Base-by-base conservation (phyloP, 1,284 basidiomycete genomes). In the Irpex sp. region DNA sequence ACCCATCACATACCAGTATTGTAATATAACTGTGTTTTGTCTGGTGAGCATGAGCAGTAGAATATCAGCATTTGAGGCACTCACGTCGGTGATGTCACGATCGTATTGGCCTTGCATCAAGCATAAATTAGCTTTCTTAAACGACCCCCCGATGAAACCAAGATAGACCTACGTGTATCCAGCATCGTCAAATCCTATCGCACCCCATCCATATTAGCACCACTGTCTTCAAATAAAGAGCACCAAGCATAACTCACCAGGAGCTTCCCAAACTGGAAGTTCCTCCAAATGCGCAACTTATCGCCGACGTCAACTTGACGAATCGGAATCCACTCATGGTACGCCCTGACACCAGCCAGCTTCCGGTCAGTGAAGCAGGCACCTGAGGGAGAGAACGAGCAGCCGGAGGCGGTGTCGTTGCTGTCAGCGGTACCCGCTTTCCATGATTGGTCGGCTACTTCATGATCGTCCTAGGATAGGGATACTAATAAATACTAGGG, bases 271-370 rank as follows among this genome's bases (percentile, higher is more conserved):
- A 88, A 81, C 70, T 85, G 81, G 77, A 88, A 88, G 69, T 84
- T 85, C 44, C 87, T 79, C 86, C 86, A 90, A 66, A 89, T 88
- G 11, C 87, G 78, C 11, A 88, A 79, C 66, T 85, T 79, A 69
- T 89, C 86, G 60, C 82, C 81, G 2, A 81, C 79, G 63, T 81
- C 81, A 13, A 89, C 85, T 71, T 88, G 86, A 6, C 86, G 79
- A 64, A 89, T 86, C 13, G 88, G 87, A 78, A 89, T 83, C 86
- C 87, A 89, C 68, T 88, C 86, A 69, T 87, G 86, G 71, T 88
- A 90, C 0, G 87, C 86, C 36, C 81, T 79, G 37, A 87, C 82
- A 3, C 85, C 87, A 49, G 86, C 84, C 1, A 85, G 72, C 73
- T 88, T 88, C 52, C 88, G 74, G 68, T 88, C 85, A 4, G 85